Base-by-base conservation (phyloP, 768 basidiomycete species). In the Psilocybe azurescens region DNA sequence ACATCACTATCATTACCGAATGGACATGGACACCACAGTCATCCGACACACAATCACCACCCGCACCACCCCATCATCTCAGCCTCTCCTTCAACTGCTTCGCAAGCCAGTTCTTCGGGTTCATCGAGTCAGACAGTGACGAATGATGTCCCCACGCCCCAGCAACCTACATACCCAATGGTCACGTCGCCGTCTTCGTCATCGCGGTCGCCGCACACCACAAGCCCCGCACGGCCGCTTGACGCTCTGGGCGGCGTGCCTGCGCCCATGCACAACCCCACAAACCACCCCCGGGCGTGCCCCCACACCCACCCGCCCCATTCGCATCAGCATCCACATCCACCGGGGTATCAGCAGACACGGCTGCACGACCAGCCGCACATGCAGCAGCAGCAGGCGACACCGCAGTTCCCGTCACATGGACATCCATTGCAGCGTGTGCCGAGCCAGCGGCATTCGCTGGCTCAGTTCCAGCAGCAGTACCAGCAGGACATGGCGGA, bases 201-300 rank as follows among this genome's bases (percentile, higher is more conserved):
- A 32, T 56, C 60, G 39, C 46, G 60, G 16, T 59, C 47, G 13
- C 32, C 24, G 32, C 47, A 16, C 7, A 36, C 47, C 4, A 55
- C 60, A 30, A 60, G 54, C 13, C 66, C 62, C 10, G 59, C 65
- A 5, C 58, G 66, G 18, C 64, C 68, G n/a, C 38, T 65, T 16
- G 65, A 65, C 36, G 63, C 68, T 3, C 57, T 67, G 28, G 61
- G 60, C 11, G 60, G 52, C 10, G 49, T 58, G 13, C 48, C 64
- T 16, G 38, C 59, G 14, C 59, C 64, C 10, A 54, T 56, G 3
- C 53, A 61, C 33, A 61, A 54, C 28, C 53, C 57, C 28, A n/a
- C 38, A 33, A 48, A 47, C 20, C 62, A 67, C 41, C 65, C 62
- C 10, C 30, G 52, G 9, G 56, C 38, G 20, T 58, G 7, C 58